Base-by-base conservation (phyloP, 768 basidiomycete genomes). In the Pleurotus tuber-regium region DNA sequence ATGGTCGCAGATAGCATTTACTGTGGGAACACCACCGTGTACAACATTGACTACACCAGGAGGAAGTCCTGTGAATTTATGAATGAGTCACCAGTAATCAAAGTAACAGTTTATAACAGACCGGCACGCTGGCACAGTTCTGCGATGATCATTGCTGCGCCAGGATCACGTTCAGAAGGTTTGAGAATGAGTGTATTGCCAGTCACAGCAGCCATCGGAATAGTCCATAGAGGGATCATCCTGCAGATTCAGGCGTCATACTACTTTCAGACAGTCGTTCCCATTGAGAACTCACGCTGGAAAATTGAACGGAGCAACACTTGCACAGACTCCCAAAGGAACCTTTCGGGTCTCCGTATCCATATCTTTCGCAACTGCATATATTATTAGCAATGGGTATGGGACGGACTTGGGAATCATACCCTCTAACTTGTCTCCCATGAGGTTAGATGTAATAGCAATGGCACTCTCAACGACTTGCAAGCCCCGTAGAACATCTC, bases 201-300 rank as follows among this genome's bases (percentile, higher is more conserved):
- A 0, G 92, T 94, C 8, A 86, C 86, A 19, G 83, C 74, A 14
- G 93, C 89, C 80, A 93, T 84, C 38, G 88, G 88, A 58, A 98
- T 94, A 0, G 92, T 87, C 96, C 96, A 98, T 5, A 98, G 75
- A 0, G 95, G 96, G 61, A 98, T 98, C 93, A 96, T 96, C 4
- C 88, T 90, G 55, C 8, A 42, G 33, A 14, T 21, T 40, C 18
- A 57, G 24, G n/a, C n/a, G n/a, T n/a, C n/a, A n/a, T n/a, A n/a
- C n/a, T n/a, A n/a, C n/a, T n/a, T n/a, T n/a, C n/a, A n/a, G n/a
- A n/a, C n/a, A n/a, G n/a, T n/a, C n/a, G n/a, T n/a, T n/a, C n/a
- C n/a, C n/a, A n/a, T n/a, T n/a, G 23, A 29, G 28, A 21, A 69
- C 85, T 61, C 66, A 89, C 86, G 90, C 91, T 47, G 89, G 90